These are phyloP conservation scores for Tricholomella constricta DNA, from an alignment of 768 basidiomycete species.

Conservation along the genomic window DNA sequence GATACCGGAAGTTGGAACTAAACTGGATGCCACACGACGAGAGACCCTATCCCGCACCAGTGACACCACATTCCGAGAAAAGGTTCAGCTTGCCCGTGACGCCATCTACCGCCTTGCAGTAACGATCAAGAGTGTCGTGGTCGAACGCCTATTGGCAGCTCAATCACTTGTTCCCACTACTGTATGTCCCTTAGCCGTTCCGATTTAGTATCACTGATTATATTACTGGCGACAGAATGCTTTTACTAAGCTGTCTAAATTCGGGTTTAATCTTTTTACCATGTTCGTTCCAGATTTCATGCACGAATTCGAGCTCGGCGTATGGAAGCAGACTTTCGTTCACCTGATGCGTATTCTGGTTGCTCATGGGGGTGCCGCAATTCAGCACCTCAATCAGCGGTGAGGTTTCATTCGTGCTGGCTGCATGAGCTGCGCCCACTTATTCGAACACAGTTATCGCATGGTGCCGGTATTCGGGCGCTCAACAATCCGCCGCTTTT, in stretches of 20 bases:
- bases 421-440: too few species aligned
- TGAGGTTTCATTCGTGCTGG: too few species aligned
- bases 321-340: conserved; percentile 24
- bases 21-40: background rate
- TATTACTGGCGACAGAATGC: too few species aligned
- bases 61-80: background rate
- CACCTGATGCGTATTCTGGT: conserved; percentile 27
- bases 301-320: conserved; percentile 31
- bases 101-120: background rate
- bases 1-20: conserved; percentile 11
- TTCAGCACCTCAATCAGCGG: conserved; percentile 18
- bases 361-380: conserved; percentile 1
- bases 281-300: conserved; percentile 23
- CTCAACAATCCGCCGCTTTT: conserved; percentile 24
- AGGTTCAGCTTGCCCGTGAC: background rate
- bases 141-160: background rate
- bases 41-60: conserved; percentile 3
- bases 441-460: too few species aligned
- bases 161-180: background rate
- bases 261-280: conserved; percentile 11
- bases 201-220: background rate
- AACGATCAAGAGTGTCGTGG: background rate
- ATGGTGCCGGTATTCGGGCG: conserved; percentile 15
- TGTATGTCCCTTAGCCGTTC: background rate
- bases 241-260: background rate